These are phyloP conservation scores for Pyracantha coccinea DNA, from an alignment of 331 rosid genomes.

Conservation along the genomic window DNA sequence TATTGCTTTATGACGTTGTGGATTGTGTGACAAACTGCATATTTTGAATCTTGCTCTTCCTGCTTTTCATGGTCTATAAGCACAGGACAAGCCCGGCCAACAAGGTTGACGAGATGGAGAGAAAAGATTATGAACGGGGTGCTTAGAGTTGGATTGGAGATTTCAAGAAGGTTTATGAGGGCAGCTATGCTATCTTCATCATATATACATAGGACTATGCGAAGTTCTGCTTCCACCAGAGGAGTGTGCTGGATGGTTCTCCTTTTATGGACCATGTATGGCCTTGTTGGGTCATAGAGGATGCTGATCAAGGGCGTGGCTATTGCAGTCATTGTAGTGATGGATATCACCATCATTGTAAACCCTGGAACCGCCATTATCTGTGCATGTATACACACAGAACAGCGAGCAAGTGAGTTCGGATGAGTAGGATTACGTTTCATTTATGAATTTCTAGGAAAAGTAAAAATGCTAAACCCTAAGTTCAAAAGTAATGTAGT, in stretches of 20 bases:
- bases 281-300: constrained; percentile 72
- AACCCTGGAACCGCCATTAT: constrained; percentile 32
- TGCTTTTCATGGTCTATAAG: constrained; percentile 51
- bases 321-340: constrained; percentile 27
- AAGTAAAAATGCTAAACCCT: too few species aligned
- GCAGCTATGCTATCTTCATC: constrained; percentile 29
- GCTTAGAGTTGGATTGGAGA: constrained; percentile 33
- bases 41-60: constrained; percentile 27
- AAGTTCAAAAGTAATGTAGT: too few species aligned
- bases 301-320: constrained; percentile 45
- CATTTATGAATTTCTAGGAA: too few species aligned
- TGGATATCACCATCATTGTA: constrained; percentile 52
- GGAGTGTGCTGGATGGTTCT: constrained; percentile 65
- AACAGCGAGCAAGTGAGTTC: neutral
- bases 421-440: neutral
- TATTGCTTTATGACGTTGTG: constrained; percentile 25
- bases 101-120: constrained; percentile 44
- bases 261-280: constrained; percentile 62
- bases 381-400: constrained; percentile 25
- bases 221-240: constrained; percentile 24
- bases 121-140: constrained; percentile 37
- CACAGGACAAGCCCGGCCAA: constrained; percentile 51
- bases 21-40: constrained; percentile 21
- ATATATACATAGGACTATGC: constrained; percentile 32
- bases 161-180: constrained; percentile 38